Evolutionary conservation across 495 filamentous ascomycete genomes (phyloP).

Genomic region (Neurospora sp.): DNA sequence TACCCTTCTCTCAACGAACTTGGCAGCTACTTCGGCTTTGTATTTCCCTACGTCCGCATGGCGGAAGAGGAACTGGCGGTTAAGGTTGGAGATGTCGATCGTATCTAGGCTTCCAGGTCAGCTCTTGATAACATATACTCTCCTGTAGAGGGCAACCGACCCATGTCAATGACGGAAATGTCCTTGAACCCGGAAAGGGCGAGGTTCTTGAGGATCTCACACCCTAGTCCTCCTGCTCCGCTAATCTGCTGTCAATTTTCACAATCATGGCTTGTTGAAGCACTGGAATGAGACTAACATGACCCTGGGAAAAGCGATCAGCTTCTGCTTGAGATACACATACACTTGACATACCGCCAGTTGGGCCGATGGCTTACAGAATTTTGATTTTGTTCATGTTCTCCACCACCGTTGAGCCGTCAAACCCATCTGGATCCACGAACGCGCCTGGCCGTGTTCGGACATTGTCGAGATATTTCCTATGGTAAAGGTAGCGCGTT

Average conservation of each 20-base stretch:
- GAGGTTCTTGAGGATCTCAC: slow-evolving; percentile 94
- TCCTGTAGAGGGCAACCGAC: not conserved
- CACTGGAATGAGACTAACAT: slow-evolving; percentile 14
- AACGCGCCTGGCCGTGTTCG: slow-evolving; percentile 68
- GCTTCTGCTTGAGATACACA: not conserved
- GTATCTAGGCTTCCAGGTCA: slow-evolving; percentile 44
- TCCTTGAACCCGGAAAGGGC: slow-evolving; percentile 92
- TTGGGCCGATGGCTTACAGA: slow-evolving; percentile 10
- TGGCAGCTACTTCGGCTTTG: slow-evolving; percentile 88
- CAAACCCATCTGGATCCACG: slow-evolving; percentile 60
- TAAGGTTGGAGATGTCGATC: slow-evolving; percentile 97
- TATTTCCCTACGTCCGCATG: slow-evolving; percentile 83
- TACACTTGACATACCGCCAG: not conserved
- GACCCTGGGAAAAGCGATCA: slow-evolving; percentile 3
- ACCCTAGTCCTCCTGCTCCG: slow-evolving; percentile 90
- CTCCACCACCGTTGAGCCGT: slow-evolving; percentile 48
- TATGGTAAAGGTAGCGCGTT: not conserved
- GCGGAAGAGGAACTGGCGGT: slow-evolving; percentile 95
- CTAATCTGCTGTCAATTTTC: slow-evolving; percentile 34
- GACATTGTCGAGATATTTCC: slow-evolving; percentile 74
- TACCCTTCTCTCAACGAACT: slow-evolving; percentile 80
- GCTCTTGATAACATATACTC: not conserved
- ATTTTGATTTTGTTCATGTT: slow-evolving; percentile 42
- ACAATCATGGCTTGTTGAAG: not conserved
- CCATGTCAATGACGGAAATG: slow-evolving; percentile 98